These are phyloP conservation scores for Penicillium oxalicum DNA, from an alignment of 2,329 filamentous ascomycete genomes.

Conservation along the genomic window DNA sequence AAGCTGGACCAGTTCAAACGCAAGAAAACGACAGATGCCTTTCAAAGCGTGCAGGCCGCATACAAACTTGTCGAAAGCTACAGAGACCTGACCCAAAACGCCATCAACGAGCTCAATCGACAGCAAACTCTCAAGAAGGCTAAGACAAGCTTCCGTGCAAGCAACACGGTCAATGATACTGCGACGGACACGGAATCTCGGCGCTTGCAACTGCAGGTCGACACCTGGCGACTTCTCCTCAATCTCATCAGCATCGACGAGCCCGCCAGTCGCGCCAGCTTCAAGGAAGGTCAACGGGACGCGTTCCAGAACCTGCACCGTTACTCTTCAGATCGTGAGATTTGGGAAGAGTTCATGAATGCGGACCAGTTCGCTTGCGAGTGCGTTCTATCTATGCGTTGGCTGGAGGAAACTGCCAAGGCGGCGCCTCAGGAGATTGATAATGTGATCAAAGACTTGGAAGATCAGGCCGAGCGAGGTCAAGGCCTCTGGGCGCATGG, in stretches of 20 bases:
- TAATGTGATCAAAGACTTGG: slow-evolving; percentile 67
- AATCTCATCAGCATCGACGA: slow-evolving; percentile 68
- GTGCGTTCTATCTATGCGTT: slow-evolving; percentile 72
- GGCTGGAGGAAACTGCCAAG: slow-evolving; percentile 74
- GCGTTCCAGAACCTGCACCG: slow-evolving; percentile 43
- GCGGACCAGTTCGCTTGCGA: slow-evolving; percentile 69
- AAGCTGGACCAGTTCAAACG: slow-evolving; percentile 69
- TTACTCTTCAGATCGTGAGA: slow-evolving; percentile 55
- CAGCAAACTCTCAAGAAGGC: slow-evolving; percentile 37
- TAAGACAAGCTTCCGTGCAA: slow-evolving; percentile 27
- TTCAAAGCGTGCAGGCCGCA: slow-evolving; percentile 58
- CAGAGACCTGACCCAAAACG: slow-evolving; percentile 49
- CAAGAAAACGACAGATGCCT: slow-evolving; percentile 44
- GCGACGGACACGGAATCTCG: slow-evolving; percentile 36
- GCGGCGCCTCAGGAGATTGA: slow-evolving; percentile 64
- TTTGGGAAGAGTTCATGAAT: slow-evolving; percentile 69
- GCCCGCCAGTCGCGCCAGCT: slow-evolving; percentile 38
- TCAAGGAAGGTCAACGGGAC: slow-evolving; percentile 35
- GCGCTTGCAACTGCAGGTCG: slow-evolving; percentile 73
- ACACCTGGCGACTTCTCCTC: slow-evolving; percentile 83
- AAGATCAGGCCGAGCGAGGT: slow-evolving; percentile 68
- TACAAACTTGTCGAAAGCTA: slow-evolving; percentile 63
- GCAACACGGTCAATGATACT: slow-evolving; percentile 15
- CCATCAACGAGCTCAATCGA: slow-evolving; percentile 41
- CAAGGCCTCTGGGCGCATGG: slow-evolving; percentile 75